These are phyloP conservation scores for Rhodotorula sp. DNA, from an alignment of 1,284 basidiomycete species.

Conservation along the genomic window DNA sequence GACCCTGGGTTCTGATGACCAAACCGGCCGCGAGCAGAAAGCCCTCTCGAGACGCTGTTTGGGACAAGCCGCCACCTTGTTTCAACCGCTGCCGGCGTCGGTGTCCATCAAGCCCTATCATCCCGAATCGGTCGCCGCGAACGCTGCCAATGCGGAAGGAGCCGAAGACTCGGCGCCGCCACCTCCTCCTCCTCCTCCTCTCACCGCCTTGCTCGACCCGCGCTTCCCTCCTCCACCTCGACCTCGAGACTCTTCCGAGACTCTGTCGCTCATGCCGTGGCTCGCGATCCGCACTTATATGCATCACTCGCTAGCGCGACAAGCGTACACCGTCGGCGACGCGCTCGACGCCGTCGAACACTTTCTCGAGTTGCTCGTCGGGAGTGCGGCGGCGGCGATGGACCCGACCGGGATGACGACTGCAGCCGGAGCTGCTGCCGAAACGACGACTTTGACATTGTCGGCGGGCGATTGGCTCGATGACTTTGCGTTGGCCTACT, in stretches of 20 bases:
- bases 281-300: slow-evolving; percentile 52
- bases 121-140: not conserved
- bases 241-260: not conserved
- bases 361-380: slow-evolving; percentile 51
- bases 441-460: slow-evolving; percentile 4
- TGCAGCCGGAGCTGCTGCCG: not conserved
- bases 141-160: not conserved
- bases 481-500: slow-evolving; percentile 54
- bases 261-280: not conserved
- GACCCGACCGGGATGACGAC: not conserved
- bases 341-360: slow-evolving; percentile 53
- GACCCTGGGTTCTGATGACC: not conserved
- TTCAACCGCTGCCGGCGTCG: slow-evolving; percentile 26
- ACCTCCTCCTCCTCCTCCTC: not conserved
- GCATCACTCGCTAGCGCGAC: slow-evolving; percentile 55
- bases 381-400: not conserved
- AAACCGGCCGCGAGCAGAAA: slow-evolving; percentile 47
- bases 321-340: slow-evolving; percentile 56
- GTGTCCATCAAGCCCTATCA: not conserved
- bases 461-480: slow-evolving; percentile 47
- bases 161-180: not conserved
- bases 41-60: slow-evolving; percentile 52
- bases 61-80: slow-evolving; percentile 49
- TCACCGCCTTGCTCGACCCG: slow-evolving; percentile 3
- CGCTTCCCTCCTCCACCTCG: not conserved